Evolutionary conservation across 2,329 filamentous ascomycete genomes (phyloP), one percentile per base, ranked within the genome.

Genomic region (Neonectria neomacrospora): DNA sequence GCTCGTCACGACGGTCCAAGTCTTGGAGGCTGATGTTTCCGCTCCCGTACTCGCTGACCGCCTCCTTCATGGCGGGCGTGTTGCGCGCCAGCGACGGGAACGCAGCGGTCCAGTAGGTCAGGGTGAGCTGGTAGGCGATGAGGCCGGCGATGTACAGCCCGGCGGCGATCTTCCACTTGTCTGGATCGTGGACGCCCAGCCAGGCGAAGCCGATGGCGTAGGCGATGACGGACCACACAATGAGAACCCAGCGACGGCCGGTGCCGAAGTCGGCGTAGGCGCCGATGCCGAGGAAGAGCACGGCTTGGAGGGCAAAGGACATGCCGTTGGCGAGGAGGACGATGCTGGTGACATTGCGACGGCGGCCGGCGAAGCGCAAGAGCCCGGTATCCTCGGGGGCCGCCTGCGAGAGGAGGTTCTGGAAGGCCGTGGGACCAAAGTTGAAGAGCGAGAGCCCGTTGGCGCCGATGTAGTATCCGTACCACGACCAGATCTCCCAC

Each of bases 61-160:
- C 72, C 23, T 78, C 77, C 58, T 71, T 76, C 48, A 80, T 60
- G n/a, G 71, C 67, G 1, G 73, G 68, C 5, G 75, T 75, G 39
- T 79, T 80, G 41, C 79, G 76, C 2, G 79, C 79, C 20, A 81
- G 73, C 9, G 74, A 73, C 1, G 79, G 79, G 45, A 81, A 81
- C 0, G 89, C 88, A 0, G 89, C 88, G 0, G 88, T 90, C 87
- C 88, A 91, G 74, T 90, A 91, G 0, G 89, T 91, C 52, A 91
- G 78, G 0, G 87, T 89, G 2, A 89, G 85, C 75, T 91, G 88
- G 68, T 91, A 91, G 1, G 85, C 84, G 65, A 91, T 88, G 44
- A 91, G 74, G 2, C 88, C 89, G 16, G 90, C 83, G 58, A 91
- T 88, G 73, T 91, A 91, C 16, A 92, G 74, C 0, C 84, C 89